A percentile compares a stretch with the other conserved stretches of the same genome.
phyloP scores from a whole-genome alignment of 2,329 filamentous ascomycete genomes.

The Coleophoma crateriformis region DNA sequence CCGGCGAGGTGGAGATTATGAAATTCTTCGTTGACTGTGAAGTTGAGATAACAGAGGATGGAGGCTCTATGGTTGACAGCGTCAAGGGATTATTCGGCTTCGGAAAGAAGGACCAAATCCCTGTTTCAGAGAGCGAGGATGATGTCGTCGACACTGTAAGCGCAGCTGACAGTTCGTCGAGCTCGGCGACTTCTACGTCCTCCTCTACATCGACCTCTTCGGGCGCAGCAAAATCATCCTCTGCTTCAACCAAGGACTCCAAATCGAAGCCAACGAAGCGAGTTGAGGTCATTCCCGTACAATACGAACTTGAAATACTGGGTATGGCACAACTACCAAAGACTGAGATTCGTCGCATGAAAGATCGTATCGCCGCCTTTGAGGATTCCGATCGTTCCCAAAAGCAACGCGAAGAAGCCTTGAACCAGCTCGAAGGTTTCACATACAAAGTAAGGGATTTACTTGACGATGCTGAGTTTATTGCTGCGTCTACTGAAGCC shows the following conservation, averaged over 20 bases:
- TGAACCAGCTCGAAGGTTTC: constrained; percentile 90
- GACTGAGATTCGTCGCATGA: constrained; percentile 24
- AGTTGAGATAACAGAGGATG: constrained; percentile 62
- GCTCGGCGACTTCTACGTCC: constrained; percentile 26
- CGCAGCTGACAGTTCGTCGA: constrained; percentile 33
- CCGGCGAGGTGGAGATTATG: constrained; percentile 75
- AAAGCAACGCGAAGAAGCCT: constrained; percentile 71
- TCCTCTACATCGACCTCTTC: constrained; percentile 30
- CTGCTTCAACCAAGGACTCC: constrained; percentile 19
- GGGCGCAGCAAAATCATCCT: constrained; percentile 32
- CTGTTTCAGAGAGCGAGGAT: constrained; percentile 57
- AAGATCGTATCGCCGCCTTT: constrained; percentile 73
- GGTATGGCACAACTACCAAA: constrained; percentile 21
- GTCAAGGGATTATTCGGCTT: constrained; percentile 97
- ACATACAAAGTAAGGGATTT: constrained; percentile 87
- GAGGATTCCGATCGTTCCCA: constrained; percentile 79
- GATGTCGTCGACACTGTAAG: constrained; percentile 31
- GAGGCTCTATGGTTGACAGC: constrained; percentile 81
- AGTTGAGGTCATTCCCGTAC: constrained; percentile 23
- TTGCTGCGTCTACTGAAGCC: constrained; percentile 61
- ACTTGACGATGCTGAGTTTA: constrained; percentile 70
- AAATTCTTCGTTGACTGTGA: constrained; percentile 82
- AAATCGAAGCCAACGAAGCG: constrained; percentile 23
- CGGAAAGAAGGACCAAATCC: constrained; percentile 78
- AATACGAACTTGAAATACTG: constrained; percentile 18